Conservation (phyloP, 176 grass and related monocot species). For the Urochloa ruziziensis region DNA sequence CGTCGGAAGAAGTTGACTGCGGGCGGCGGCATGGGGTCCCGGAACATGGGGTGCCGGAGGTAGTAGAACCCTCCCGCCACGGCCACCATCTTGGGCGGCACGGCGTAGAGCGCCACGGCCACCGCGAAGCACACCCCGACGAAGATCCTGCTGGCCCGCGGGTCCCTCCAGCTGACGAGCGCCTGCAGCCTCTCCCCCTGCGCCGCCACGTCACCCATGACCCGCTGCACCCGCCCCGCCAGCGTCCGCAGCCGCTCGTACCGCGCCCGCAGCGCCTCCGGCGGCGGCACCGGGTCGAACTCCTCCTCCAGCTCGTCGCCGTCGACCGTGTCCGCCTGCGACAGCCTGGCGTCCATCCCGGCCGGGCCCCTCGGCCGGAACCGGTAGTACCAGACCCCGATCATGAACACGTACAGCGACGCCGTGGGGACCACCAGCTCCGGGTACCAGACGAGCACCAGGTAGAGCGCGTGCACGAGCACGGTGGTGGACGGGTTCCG, state of each 20-base stretch:
- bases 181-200: slow-evolving; percentile 96
- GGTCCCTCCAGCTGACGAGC: slow-evolving; percentile 96
- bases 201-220: slow-evolving; percentile 90
- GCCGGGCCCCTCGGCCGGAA: slow-evolving; percentile 74
- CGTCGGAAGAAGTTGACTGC: slow-evolving; percentile 97
- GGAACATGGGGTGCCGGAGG: slow-evolving; percentile 94
- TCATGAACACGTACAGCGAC: slow-evolving; percentile 84
- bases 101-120: slow-evolving; percentile 63
- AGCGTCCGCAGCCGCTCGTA: slow-evolving; percentile 84
- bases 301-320: slow-evolving; percentile 93
- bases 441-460: slow-evolving; percentile 95
- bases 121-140: slow-evolving; percentile 82
- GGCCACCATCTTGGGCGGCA: slow-evolving; percentile 97
- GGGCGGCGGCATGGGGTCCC: slow-evolving; percentile 85
- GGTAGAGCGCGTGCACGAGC: slow-evolving; percentile 85
- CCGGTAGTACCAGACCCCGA: slow-evolving; percentile 90
- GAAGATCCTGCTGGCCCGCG: slow-evolving; percentile 88
- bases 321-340: slow-evolving; percentile 92
- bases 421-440: slow-evolving; percentile 91
- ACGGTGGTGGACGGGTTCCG: slow-evolving; percentile 68
- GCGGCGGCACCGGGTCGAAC: slow-evolving; percentile 77
- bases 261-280: slow-evolving; percentile 42
- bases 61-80: slow-evolving; percentile 94
- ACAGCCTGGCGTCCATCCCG: slow-evolving; percentile 86
- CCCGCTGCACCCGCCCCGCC: slow-evolving; percentile 80